phyloP scores from a whole-genome alignment of 1,284 basidiomycete genomes.

The Cutaneotrichosporon cavernicola region DNA sequence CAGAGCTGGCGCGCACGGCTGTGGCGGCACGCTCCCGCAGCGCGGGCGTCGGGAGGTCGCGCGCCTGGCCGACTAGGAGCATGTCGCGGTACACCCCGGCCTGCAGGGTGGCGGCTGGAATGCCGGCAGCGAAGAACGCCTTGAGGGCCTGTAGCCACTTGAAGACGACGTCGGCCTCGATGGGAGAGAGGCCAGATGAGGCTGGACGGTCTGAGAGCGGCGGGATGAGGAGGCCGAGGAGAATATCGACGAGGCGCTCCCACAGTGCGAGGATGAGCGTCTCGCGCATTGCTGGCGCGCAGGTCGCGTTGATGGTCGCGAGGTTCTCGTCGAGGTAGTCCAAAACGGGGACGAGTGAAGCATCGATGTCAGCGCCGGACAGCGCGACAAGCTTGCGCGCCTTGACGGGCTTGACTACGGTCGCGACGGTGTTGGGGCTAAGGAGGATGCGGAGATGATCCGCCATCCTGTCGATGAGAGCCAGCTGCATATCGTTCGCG shows the following conservation, averaged over 20 bases:
- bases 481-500: slow-evolving; percentile 43
- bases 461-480: slow-evolving; percentile 46
- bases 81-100: slow-evolving; percentile 46
- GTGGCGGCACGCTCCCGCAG: slow-evolving; percentile 44
- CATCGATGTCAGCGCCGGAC: slow-evolving; percentile 43
- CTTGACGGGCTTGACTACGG: slow-evolving; percentile 37
- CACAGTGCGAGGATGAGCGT: slow-evolving; percentile 42
- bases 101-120: slow-evolving; percentile 43
- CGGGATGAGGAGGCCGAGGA: slow-evolving; percentile 49
- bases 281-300: slow-evolving; percentile 33
- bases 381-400: slow-evolving; percentile 43
- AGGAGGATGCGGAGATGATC: slow-evolving; percentile 42
- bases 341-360: slow-evolving; percentile 42
- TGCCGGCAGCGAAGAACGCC: slow-evolving; percentile 52
- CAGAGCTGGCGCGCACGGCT: slow-evolving; percentile 39
- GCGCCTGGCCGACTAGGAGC: slow-evolving; percentile 50
- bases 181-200: slow-evolving; percentile 20
- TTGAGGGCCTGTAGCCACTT: slow-evolving; percentile 51
- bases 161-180: slow-evolving; percentile 49
- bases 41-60: slow-evolving; percentile 46
- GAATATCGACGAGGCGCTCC: slow-evolving; percentile 44
- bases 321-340: slow-evolving; percentile 52
- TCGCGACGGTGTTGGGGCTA: slow-evolving; percentile 26
- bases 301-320: slow-evolving; percentile 45
- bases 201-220: slow-evolving; percentile 46